phyloP scores from a whole-genome alignment of 139 green algal species.

The Monoraphidium neglectum region DNA sequence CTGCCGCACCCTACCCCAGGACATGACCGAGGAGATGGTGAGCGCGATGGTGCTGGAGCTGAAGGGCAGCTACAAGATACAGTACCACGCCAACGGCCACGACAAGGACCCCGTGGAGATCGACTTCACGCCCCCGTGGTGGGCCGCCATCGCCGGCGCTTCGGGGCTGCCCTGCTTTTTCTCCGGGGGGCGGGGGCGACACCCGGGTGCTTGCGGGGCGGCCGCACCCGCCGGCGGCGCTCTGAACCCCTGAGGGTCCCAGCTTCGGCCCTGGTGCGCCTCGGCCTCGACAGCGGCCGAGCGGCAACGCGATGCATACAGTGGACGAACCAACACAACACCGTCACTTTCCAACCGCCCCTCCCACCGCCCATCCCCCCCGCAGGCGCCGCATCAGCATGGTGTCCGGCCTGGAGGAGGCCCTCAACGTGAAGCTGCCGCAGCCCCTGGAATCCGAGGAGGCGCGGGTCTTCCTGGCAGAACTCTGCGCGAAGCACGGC shows the following conservation, averaged over 20 bases:
- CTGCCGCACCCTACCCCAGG: constrained; percentile 4
- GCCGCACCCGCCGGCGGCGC: no score
- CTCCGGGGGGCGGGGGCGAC: no score
- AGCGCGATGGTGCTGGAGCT: constrained; percentile 90
- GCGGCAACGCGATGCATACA: no score
- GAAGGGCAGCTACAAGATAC: constrained; percentile 92
- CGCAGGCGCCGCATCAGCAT: constrained; percentile 49
- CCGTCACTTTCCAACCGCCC: no score
- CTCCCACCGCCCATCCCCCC: neutral
- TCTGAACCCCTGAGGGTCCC: no score
- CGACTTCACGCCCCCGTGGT: constrained; percentile 97
- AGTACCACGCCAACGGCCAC: constrained; percentile 92
- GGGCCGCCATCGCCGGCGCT: constrained; percentile 79
- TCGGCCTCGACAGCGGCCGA: no score
- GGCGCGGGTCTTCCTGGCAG: constrained; percentile 58
- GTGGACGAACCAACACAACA: no score
- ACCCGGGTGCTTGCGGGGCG: no score
- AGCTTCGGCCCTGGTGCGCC: no score
- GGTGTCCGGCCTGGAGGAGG: constrained; percentile 81
- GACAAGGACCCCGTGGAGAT: constrained; percentile 87
- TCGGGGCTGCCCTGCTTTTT: no score
- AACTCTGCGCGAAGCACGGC: constrained; percentile 71
- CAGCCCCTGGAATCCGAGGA: constrained; percentile 75
- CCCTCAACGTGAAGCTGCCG: constrained; percentile 64
- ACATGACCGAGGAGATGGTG: constrained; percentile 96